A percentile compares a stretch with the other conserved stretches of the same genome.
Evolutionary conservation across 805 yeast species (phyloP).

Genomic region (Wickerhamomyces sydowiorum): DNA sequence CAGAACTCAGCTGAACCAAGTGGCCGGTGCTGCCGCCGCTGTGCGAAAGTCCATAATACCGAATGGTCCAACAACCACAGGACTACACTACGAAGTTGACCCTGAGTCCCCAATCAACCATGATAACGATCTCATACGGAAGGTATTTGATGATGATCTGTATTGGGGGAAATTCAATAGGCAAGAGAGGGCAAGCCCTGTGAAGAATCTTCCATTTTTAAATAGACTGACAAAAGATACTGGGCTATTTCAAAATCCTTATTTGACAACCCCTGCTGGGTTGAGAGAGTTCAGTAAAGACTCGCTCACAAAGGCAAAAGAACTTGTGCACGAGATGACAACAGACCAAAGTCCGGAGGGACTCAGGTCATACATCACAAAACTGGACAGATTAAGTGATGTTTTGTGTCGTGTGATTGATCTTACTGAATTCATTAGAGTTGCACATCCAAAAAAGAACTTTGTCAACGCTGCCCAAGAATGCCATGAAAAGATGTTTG

Average conservation of each 20-base stretch:
- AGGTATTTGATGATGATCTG: slow-evolving; percentile 55
- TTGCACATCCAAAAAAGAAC: slow-evolving; percentile 70
- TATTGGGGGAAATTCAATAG: slow-evolving; percentile 51
- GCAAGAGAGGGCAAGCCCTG: slow-evolving; percentile 1
- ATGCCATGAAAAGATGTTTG: slow-evolving; percentile 84
- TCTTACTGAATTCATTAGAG: slow-evolving; percentile 85
- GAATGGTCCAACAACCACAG: not conserved
- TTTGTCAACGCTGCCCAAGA: slow-evolving; percentile 80
- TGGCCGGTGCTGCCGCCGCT: not conserved
- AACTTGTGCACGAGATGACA: slow-evolving; percentile 52
- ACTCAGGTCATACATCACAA: slow-evolving; percentile 45
- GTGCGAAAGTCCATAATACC: not conserved
- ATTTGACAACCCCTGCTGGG: slow-evolving; percentile 65
- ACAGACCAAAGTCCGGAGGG: slow-evolving; percentile 39
- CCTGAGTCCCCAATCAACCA: slow-evolving; percentile 9
- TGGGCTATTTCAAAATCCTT: slow-evolving; percentile 76
- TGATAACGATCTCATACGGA: slow-evolving; percentile 28
- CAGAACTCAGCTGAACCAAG: not conserved
- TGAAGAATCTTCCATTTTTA: slow-evolving; percentile 2
- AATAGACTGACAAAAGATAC: slow-evolving; percentile 22
- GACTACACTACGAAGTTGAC: not conserved
- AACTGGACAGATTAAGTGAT: slow-evolving; percentile 82
- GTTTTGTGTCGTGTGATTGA: slow-evolving; percentile 89
- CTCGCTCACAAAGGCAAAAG: slow-evolving; percentile 62
- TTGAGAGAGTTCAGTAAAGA: slow-evolving; percentile 57